phyloP scores from a whole-genome alignment of 2,329 filamentous ascomycete genomes.

The Botrytis cinerea region DNA sequence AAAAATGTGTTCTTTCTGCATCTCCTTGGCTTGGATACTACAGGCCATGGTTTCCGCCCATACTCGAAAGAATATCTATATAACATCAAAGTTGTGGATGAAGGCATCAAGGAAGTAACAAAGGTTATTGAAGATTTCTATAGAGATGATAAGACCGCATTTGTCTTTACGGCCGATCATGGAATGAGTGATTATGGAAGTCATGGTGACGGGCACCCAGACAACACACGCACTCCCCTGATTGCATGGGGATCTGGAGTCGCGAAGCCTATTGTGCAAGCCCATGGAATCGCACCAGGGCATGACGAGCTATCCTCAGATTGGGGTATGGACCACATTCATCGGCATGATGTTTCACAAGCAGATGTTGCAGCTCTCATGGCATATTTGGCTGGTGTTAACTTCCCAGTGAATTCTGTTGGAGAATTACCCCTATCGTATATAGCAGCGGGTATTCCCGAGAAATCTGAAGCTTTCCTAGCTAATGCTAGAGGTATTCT shows the following conservation, averaged over 20 bases:
- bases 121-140: constrained; percentile 85
- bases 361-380: constrained; percentile 94
- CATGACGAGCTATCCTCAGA: constrained; percentile 91
- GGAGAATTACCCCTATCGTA: constrained; percentile 87
- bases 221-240: constrained; percentile 92
- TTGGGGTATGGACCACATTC: constrained; percentile 79
- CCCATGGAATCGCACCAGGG: constrained; percentile 64
- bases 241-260: constrained; percentile 93
- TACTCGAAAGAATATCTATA: constrained; percentile 94
- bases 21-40: constrained; percentile 87
- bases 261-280: constrained; percentile 66
- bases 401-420: constrained; percentile 95
- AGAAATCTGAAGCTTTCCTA: constrained; percentile 82
- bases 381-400: constrained; percentile 84
- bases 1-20: constrained; percentile 95
- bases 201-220: constrained; percentile 94
- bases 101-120: constrained; percentile 83
- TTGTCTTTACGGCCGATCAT: constrained; percentile 96
- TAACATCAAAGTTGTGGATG: constrained; percentile 92
- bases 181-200: constrained; percentile 99
- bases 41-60: constrained; percentile 80
- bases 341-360: constrained; percentile 87
- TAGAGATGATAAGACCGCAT: constrained; percentile 80
- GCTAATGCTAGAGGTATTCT: constrained; percentile 85
- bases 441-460: constrained; percentile 67